Percentiles rank a stretch among this genome's conserved stretches.
Conservation (phyloP, 2,329 filamentous ascomycete genomes). For the Byssothecium circinans region DNA sequence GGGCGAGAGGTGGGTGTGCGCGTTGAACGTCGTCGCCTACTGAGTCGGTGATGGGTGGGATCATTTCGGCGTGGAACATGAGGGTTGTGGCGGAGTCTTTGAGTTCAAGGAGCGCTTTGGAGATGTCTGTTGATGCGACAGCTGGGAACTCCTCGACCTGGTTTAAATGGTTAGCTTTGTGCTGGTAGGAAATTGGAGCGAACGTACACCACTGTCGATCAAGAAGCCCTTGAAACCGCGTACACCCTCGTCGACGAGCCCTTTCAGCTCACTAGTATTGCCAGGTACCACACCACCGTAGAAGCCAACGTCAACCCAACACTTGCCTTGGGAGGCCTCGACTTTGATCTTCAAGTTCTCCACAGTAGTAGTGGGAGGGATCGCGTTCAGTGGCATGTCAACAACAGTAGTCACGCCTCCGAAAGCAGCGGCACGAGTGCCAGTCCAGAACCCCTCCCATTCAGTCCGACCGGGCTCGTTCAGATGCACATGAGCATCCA, state of each 20-base stretch:
- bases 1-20: constrained; percentile 69
- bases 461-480: constrained; percentile 96
- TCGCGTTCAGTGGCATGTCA: constrained; percentile 97
- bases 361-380: constrained; percentile 92
- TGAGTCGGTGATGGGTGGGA: constrained; percentile 79
- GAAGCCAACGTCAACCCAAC: constrained; percentile 99
- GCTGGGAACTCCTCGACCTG: constrained; percentile 95
- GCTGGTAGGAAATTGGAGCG: neutral
- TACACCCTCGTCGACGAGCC: constrained; percentile 81
- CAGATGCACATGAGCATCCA: constrained; percentile 96
- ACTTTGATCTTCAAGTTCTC: constrained; percentile 82
- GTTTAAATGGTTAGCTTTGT: constrained; percentile 18
- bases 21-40: constrained; percentile 75
- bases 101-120: constrained; percentile 76
- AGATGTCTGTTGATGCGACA: constrained; percentile 77
- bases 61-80: constrained; percentile 99
- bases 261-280: constrained; percentile 76
- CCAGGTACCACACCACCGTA: constrained; percentile 94
- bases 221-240: constrained; percentile 97
- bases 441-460: constrained; percentile 98
- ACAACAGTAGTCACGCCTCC: constrained; percentile 95
- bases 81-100: constrained; percentile 82
- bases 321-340: constrained; percentile 78
- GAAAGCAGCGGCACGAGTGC: constrained; percentile 89
- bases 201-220: constrained; percentile 88